phyloP scores from a whole-genome alignment of 306 rosid species.

The Begonia peltatifolia region DNA sequence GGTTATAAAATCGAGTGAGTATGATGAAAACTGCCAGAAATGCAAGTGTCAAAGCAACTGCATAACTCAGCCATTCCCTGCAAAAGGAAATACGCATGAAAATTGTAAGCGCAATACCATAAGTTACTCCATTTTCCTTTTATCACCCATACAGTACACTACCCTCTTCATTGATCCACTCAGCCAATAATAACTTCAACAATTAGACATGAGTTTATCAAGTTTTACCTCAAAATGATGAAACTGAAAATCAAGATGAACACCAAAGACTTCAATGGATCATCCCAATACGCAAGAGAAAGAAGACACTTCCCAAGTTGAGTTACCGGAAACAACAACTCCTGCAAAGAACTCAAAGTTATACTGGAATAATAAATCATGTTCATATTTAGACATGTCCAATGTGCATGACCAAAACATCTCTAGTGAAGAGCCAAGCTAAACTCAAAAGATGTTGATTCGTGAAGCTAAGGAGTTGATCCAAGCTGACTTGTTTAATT shows the following conservation, averaged over 20 bases:
- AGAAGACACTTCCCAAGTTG: conserved; percentile 51
- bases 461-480: no score
- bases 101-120: conserved; percentile 1
- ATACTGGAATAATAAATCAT: no score
- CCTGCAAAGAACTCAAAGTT: conserved; percentile 27
- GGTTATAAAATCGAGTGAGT: conserved; percentile 34
- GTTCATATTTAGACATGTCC: no score
- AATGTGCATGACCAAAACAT: no score
- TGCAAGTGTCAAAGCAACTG: conserved; percentile 31
- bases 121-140: not conserved
- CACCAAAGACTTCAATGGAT: conserved; percentile 59
- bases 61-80: conserved; percentile 84
- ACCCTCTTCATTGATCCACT: not conserved
- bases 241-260: conserved; percentile 55
- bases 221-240: conserved; percentile 68
- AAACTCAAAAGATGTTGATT: no score
- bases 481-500: no score
- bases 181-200: not conserved
- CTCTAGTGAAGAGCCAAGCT: no score
- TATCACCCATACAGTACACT: not conserved
- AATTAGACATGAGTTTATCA: not conserved
- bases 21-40: conserved; percentile 54
- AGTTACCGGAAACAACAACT: conserved; percentile 60
- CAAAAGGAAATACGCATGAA: conserved; percentile 5
- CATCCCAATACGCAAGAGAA: conserved; percentile 77